These are phyloP conservation scores for Salvia sclarea DNA, from an alignment of 305 asterid genomes.

Conservation along the genomic window DNA sequence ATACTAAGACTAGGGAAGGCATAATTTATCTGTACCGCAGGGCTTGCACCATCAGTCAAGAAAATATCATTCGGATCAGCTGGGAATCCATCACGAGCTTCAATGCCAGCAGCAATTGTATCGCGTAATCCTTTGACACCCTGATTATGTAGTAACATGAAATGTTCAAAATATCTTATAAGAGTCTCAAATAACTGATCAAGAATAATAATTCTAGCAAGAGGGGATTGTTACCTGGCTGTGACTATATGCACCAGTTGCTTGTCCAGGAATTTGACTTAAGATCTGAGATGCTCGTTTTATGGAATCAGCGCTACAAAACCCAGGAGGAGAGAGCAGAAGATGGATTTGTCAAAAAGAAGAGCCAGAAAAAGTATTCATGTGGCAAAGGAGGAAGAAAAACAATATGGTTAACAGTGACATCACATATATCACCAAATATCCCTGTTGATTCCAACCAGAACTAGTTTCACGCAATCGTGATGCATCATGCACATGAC, in stretches of 20 bases:
- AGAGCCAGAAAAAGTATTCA: neutral
- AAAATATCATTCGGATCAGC: slow-evolving; percentile 79
- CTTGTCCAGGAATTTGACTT: slow-evolving; percentile 94
- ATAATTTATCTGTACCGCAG: slow-evolving; percentile 51
- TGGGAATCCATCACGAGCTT: slow-evolving; percentile 86
- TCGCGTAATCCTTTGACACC: slow-evolving; percentile 89
- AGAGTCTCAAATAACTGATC: neutral
- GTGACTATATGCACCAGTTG: slow-evolving; percentile 99
- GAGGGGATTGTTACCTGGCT: slow-evolving; percentile 63
- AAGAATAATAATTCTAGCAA: slow-evolving; percentile 19
- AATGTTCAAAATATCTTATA: neutral
- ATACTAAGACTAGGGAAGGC: neutral
- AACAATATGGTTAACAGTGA: neutral
- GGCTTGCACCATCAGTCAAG: slow-evolving; percentile 96
- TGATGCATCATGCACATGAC: neutral
- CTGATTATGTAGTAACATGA: slow-evolving; percentile 37
- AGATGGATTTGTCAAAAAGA: neutral
- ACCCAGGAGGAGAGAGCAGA: neutral
- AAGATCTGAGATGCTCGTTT: slow-evolving; percentile 67
- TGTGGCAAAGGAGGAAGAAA: neutral
- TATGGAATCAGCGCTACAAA: slow-evolving; percentile 76
- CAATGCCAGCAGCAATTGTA: slow-evolving; percentile 75
- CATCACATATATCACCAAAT: neutral
- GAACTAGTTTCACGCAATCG: neutral
- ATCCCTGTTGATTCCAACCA: neutral